Evolutionary conservation across 2,329 filamentous ascomycete genomes (phyloP).

Genomic region (Piedraia hortae): DNA sequence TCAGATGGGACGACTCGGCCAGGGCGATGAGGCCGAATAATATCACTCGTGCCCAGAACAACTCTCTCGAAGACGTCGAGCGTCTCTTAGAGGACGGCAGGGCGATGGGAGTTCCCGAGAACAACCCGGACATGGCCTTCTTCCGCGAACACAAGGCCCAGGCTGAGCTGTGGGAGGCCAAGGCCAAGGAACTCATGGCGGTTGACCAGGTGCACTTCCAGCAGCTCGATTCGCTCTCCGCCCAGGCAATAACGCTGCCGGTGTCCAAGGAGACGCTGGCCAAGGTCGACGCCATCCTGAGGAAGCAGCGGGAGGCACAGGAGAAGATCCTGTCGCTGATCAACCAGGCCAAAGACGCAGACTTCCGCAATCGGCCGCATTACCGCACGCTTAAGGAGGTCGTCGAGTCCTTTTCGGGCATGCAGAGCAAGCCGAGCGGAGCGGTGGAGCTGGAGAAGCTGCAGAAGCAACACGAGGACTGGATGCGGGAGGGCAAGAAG

Average conservation of each 20-base stretch:
- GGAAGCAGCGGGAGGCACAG: slow-evolving; percentile 86
- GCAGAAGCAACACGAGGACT: slow-evolving; percentile 85
- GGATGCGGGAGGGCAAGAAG: slow-evolving; percentile 97
- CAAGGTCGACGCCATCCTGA: slow-evolving; percentile 69
- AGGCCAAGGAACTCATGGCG: slow-evolving; percentile 76
- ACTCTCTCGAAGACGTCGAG: slow-evolving; percentile 52
- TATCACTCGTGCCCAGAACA: slow-evolving; percentile 19
- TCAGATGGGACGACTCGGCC: slow-evolving; percentile 69
- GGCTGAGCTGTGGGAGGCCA: slow-evolving; percentile 72
- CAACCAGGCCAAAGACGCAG: slow-evolving; percentile 44
- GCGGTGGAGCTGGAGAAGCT: slow-evolving; percentile 85
- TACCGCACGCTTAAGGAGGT: slow-evolving; percentile 80
- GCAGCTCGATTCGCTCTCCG: slow-evolving; percentile 72
- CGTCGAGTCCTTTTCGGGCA: slow-evolving; percentile 58
- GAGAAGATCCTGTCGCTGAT: slow-evolving; percentile 62
- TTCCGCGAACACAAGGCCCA: slow-evolving; percentile 49
- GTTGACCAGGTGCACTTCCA: slow-evolving; percentile 81
- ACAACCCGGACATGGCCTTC: slow-evolving; percentile 51
- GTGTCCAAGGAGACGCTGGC: slow-evolving; percentile 58
- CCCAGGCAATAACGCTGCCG: slow-evolving; percentile 53
- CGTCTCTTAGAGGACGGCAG: slow-evolving; percentile 53
- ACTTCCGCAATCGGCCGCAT: slow-evolving; percentile 54
- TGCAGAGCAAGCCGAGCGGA: slow-evolving; percentile 77
- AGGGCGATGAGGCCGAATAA: slow-evolving; percentile 20
- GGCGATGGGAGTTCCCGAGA: slow-evolving; percentile 49